phyloP scores from a whole-genome alignment of 768 basidiomycete genomes.

The Tricholoma flavovirens region DNA sequence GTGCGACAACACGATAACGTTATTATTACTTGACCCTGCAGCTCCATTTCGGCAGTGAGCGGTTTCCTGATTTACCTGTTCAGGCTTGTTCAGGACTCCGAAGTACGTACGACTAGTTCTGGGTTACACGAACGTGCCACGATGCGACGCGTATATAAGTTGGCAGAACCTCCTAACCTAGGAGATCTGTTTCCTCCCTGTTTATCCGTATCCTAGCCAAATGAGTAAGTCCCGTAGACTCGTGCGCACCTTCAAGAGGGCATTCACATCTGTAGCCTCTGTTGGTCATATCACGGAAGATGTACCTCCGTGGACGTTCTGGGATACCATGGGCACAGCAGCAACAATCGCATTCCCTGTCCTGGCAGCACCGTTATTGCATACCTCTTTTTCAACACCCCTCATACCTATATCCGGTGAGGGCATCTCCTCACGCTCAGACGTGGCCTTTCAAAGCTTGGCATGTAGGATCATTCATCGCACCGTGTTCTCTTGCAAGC shows the following conservation, averaged over 20 bases:
- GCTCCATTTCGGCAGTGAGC: no score
- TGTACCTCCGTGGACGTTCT: conserved; percentile 6
- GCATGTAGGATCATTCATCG: background rate
- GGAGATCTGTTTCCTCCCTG: background rate
- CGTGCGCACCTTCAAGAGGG: background rate
- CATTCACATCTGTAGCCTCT: background rate
- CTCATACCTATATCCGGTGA: conserved; percentile 6
- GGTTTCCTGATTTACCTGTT: no score
- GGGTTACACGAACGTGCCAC: no score
- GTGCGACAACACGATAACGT: background rate
- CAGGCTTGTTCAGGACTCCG: no score
- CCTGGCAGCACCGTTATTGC: conserved; percentile 4
- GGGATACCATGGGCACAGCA: conserved; percentile 4
- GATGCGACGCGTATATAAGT: background rate
- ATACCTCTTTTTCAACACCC: background rate
- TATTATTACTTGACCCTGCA: no score
- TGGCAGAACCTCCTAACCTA: background rate
- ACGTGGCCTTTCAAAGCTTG: background rate
- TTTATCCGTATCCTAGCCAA: background rate
- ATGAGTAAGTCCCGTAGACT: background rate
- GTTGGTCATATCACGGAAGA: background rate
- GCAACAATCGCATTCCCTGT: conserved; percentile 2
- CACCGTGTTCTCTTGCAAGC: background rate
- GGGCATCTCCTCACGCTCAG: background rate
- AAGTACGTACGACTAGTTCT: no score